Conservation (phyloP, 2,329 filamentous ascomycete species). For the Stemphylium vesicarium region DNA sequence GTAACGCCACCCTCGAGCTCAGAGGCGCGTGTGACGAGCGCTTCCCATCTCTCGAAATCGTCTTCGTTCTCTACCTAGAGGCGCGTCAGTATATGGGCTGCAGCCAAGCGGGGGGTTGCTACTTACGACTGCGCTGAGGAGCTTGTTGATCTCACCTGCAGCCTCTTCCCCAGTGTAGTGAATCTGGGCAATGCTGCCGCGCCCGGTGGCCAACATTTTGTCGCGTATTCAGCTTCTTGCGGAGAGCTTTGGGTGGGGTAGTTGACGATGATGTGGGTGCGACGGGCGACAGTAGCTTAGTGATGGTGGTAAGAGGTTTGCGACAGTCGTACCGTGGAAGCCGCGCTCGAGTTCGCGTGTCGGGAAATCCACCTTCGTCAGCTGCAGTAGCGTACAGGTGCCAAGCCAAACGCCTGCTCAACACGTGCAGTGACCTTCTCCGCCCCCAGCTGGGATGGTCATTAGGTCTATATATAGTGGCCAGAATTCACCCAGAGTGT, state of each 20-base stretch:
- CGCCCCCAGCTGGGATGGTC: background rate
- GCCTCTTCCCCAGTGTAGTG: slow-evolving; percentile 45
- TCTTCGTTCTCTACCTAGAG: slow-evolving; percentile 73
- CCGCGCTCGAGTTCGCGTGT: slow-evolving; percentile 20
- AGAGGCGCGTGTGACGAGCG: slow-evolving; percentile 82
- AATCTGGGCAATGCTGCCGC: slow-evolving; percentile 40
- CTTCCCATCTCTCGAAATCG: slow-evolving; percentile 95
- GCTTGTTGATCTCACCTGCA: slow-evolving; percentile 72
- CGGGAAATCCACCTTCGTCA: slow-evolving; percentile 20
- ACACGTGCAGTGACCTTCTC: slow-evolving; percentile 9
- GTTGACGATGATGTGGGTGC: slow-evolving; percentile 12
- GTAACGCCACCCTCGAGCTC: slow-evolving; percentile 90
- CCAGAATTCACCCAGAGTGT: background rate
- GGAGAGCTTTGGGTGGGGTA: slow-evolving; percentile 1
- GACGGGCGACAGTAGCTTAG: slow-evolving; percentile 10
- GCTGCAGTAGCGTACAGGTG: slow-evolving; percentile 9
- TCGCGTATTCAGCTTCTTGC: slow-evolving; percentile 6
- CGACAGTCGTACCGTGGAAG: slow-evolving; percentile 13
- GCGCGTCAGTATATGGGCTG: slow-evolving; percentile 17
- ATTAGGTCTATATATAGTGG: too few relatives aligned
- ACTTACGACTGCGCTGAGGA: slow-evolving; percentile 78
- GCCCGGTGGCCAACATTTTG: slow-evolving; percentile 38
- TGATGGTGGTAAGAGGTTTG: slow-evolving; percentile 20
- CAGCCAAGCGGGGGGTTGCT: background rate
- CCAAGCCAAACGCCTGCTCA: slow-evolving; percentile 1